A percentile compares a stretch with the other conserved stretches of the same genome.
These are phyloP conservation scores for Schizothecium vesticola DNA, from an alignment of 495 filamentous ascomycete genomes.

Conservation along the genomic window DNA sequence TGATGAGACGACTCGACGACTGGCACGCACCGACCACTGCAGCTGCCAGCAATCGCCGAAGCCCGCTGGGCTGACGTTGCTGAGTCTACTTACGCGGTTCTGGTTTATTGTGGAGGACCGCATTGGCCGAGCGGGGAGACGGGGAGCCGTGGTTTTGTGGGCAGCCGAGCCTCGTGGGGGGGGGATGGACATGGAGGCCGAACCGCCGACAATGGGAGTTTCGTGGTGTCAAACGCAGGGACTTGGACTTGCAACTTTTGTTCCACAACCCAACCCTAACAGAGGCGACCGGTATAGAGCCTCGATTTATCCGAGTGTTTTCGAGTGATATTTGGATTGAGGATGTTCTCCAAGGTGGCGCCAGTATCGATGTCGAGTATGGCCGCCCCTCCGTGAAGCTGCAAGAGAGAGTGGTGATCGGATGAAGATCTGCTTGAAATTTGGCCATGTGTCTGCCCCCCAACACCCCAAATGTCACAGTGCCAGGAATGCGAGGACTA, in stretches of 20 bases:
- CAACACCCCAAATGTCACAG: not conserved
- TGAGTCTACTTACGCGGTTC: not conserved
- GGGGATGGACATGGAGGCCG: not conserved
- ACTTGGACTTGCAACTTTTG: not conserved
- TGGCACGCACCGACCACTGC: not conserved
- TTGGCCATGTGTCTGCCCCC: not conserved
- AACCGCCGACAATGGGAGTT: not conserved
- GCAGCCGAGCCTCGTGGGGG: not conserved
- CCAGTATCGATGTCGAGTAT: not conserved
- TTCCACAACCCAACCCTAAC: not conserved
- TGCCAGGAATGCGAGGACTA: not conserved
- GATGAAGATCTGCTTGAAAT: not conserved
- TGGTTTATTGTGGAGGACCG: not conserved
- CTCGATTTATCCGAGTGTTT: not conserved
- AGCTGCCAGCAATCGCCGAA: not conserved
- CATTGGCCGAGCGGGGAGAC: not conserved
- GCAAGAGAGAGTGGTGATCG: not conserved
- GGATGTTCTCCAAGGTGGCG: not conserved
- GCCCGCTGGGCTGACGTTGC: not conserved
- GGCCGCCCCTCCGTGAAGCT: not conserved
- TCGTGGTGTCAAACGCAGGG: not conserved
- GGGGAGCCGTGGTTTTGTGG: not conserved
- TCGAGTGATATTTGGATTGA: not conserved
- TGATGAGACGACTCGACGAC: not conserved
- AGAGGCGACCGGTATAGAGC: not conserved